phyloP scores from a whole-genome alignment of 768 basidiomycete genomes.

The Termitomyces sp. region DNA sequence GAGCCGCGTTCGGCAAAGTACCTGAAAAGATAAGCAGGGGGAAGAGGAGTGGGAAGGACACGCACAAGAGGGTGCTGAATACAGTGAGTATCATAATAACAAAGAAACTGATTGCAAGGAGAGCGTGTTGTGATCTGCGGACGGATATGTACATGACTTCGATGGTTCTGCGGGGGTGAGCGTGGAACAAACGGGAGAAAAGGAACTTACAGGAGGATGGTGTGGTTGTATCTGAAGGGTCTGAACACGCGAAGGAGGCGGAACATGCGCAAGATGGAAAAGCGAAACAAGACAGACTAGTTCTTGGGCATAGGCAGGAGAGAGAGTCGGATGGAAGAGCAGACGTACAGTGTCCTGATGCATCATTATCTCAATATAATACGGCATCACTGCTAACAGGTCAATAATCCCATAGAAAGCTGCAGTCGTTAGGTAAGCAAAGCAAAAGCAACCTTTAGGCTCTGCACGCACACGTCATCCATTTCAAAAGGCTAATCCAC shows the following conservation, averaged over 20 bases:
- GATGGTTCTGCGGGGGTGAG: slow-evolving; percentile 50
- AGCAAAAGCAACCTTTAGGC: neutral
- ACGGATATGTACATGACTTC: slow-evolving; percentile 93
- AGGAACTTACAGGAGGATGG: slow-evolving; percentile 65
- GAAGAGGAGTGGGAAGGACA: neutral
- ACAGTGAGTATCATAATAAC: slow-evolving; percentile 82
- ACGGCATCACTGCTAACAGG: slow-evolving; percentile 79
- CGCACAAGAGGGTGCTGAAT: slow-evolving; percentile 80
- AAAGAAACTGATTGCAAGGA: slow-evolving; percentile 85
- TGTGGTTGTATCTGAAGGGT: slow-evolving; percentile 81
- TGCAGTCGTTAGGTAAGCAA: slow-evolving; percentile 11
- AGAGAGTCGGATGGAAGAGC: neutral
- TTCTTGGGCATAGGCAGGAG: neutral
- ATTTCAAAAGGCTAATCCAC: slow-evolving; percentile 54
- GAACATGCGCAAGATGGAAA: slow-evolving; percentile 88
- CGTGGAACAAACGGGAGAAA: neutral
- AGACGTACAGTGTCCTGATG: slow-evolving; percentile 79
- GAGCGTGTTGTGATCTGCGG: slow-evolving; percentile 77
- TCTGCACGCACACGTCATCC: slow-evolving; percentile 57
- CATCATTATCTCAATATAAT: slow-evolving; percentile 81
- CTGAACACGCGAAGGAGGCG: slow-evolving; percentile 84
- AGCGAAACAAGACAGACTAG: slow-evolving; percentile 81
- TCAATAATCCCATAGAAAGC: slow-evolving; percentile 87
- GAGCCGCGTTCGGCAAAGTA: slow-evolving; percentile 90
- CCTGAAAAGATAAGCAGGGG: slow-evolving; percentile 23